phyloP scores from a whole-genome alignment of 2,329 filamentous ascomycete genomes.

The Ascochyta rabiei region DNA sequence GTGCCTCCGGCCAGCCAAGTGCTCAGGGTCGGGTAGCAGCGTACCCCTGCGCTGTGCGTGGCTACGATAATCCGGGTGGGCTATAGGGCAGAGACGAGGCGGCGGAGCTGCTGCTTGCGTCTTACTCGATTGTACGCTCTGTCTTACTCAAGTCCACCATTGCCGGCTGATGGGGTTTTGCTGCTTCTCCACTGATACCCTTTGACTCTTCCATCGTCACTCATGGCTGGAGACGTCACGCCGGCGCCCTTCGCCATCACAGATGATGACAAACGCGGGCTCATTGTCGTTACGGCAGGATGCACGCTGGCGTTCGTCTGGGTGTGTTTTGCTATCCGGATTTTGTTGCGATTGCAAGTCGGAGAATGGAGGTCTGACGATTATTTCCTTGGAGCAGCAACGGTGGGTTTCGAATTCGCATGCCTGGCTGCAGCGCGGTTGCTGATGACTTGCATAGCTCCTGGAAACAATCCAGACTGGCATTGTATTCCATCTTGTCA shows the following conservation, averaged over 20 bases:
- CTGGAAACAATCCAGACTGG: slow-evolving; percentile 35
- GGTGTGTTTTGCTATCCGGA: slow-evolving; percentile 38
- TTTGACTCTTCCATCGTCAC: slow-evolving; percentile 1
- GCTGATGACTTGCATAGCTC: slow-evolving; percentile 27
- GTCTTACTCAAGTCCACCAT: slow-evolving; percentile 6
- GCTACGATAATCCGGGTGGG: slow-evolving; percentile 2
- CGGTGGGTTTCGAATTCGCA: slow-evolving; percentile 20
- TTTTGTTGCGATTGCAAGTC: slow-evolving; percentile 36
- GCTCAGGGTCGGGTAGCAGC: slow-evolving; percentile 12
- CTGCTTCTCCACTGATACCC: slow-evolving; percentile 4
- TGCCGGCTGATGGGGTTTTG: slow-evolving; percentile 5
- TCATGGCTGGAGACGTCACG: slow-evolving; percentile 30
- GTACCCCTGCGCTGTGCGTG: slow-evolving; percentile 12
- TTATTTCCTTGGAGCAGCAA: slow-evolving; percentile 31
- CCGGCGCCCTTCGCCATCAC: slow-evolving; percentile 41
- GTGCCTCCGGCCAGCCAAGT: slow-evolving; percentile 2
- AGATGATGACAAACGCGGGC: slow-evolving; percentile 39
- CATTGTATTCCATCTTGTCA: slow-evolving; percentile 32
- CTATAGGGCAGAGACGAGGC: slow-evolving; percentile 13
- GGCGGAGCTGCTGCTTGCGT: slow-evolving; percentile 10
- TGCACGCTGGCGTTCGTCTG: slow-evolving; percentile 38
- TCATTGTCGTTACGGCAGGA: slow-evolving; percentile 40
- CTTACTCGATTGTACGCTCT: slow-evolving; percentile 2
- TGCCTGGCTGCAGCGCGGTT: neutral
- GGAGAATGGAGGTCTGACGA: slow-evolving; percentile 43